phyloP scores from a whole-genome alignment of 768 basidiomycete genomes.

The Mycena amicta region DNA sequence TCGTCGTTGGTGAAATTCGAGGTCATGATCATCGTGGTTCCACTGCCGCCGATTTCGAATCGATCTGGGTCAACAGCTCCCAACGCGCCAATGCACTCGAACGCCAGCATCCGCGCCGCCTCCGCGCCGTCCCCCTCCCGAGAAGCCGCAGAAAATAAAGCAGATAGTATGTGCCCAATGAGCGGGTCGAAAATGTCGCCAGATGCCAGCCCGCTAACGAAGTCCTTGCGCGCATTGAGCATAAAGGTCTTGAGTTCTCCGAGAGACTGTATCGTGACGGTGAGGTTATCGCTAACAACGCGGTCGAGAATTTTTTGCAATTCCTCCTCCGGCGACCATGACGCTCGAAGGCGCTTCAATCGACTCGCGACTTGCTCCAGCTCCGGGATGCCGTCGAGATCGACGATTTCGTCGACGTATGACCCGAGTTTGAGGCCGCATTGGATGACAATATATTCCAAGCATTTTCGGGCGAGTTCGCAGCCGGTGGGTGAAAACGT shows the following conservation, averaged over 20 bases:
- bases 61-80: constrained; percentile 97
- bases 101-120: constrained; percentile 66
- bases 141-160: constrained; percentile 68
- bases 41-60: constrained; percentile 63
- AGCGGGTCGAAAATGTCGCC: constrained; percentile 87
- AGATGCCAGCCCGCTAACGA: constrained; percentile 64
- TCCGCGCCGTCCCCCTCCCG: constrained; percentile 81
- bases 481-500: constrained; percentile 56
- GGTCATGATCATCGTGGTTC: constrained; percentile 70
- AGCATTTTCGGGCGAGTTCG: constrained; percentile 54
- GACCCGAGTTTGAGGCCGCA: constrained; percentile 54
- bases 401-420: constrained; percentile 78
- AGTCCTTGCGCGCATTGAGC: constrained; percentile 46
- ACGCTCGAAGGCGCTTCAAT: constrained; percentile 47
- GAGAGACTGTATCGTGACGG: constrained; percentile 73
- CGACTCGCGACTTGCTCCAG: constrained; percentile 46
- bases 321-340: constrained; percentile 54
- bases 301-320: constrained; percentile 75
- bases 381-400: constrained; percentile 72
- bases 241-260: constrained; percentile 76
- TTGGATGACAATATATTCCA: constrained; percentile 72
- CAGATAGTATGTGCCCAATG: constrained; percentile 66
- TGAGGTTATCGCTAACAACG: constrained; percentile 74
- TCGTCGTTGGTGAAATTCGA: constrained; percentile 79
- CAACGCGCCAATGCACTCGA: constrained; percentile 87